phyloP scores from a whole-genome alignment of 768 basidiomycete genomes.

The Boletus pseudopeckii region DNA sequence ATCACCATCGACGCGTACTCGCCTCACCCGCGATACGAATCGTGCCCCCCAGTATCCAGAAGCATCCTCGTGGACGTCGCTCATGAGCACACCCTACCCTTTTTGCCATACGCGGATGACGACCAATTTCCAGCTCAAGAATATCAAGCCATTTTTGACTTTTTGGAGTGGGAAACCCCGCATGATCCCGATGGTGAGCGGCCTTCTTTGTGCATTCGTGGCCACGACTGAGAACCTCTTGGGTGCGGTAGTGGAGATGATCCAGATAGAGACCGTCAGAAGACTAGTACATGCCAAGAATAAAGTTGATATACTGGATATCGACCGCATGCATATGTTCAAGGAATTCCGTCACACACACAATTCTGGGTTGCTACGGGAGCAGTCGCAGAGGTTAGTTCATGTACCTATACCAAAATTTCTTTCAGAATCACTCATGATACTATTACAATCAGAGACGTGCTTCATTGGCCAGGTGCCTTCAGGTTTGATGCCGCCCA shows the following conservation, averaged over 20 bases:
- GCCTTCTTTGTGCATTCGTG: background rate
- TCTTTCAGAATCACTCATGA: background rate
- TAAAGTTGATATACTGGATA: conserved; percentile 31
- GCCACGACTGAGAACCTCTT: background rate
- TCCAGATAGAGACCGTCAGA: conserved; percentile 44
- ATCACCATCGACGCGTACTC: conserved; percentile 10
- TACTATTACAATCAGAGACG: conserved; percentile 34
- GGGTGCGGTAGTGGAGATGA: conserved; percentile 40
- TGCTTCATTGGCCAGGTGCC: conserved; percentile 36
- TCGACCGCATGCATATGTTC: conserved; percentile 35
- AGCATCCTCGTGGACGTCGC: conserved; percentile 23
- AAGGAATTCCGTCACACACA: conserved; percentile 20
- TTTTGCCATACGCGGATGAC: conserved; percentile 51
- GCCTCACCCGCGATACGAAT: conserved; percentile 39
- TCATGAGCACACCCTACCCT: conserved; percentile 15
- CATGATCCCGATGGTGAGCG: conserved; percentile 50
- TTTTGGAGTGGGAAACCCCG: conserved; percentile 37
- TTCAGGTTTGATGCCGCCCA: background rate
- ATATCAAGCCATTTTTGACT: conserved; percentile 30
- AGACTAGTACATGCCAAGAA: conserved; percentile 32
- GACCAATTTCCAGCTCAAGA: conserved; percentile 29
- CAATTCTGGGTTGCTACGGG: conserved; percentile 42
- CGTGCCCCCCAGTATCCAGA: conserved; percentile 42
- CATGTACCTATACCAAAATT: background rate
- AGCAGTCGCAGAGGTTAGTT: conserved; percentile 40